Percentiles rank a stretch among this genome's conserved stretches.
These are phyloP conservation scores for apple (Malus domestica) DNA, from an alignment of 306 rosid species.

Conservation along the genomic window ASM211411v1 NC_041791.1:36721501-36722000, in stretches of 20 bases:
- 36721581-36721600: conserved; percentile 50
- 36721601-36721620: conserved; percentile 51
- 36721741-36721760: not conserved
- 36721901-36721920: conserved; percentile 48
- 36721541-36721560: conserved; percentile 62
- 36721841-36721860: not conserved
- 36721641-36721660: conserved; percentile 84
- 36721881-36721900: not conserved
- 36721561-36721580: conserved; percentile 84
- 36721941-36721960: conserved; percentile 65
- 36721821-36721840: not conserved
- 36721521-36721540: conserved; percentile 58
- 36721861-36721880: not conserved
- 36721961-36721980: conserved; percentile 54
- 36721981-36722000: conserved; percentile 83
- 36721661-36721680: conserved; percentile 49
- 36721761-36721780: not conserved
- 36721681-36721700: conserved; percentile 81
- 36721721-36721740: conserved; percentile 1
- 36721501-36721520: conserved; percentile 23
- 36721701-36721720: conserved; percentile 64
- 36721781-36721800: not conserved
- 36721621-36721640: conserved; percentile 69
- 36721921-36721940: conserved; percentile 67
- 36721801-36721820: not conserved